Percentiles rank a stretch among this genome's conserved stretches.
These are phyloP conservation scores for Salix caprea DNA, from an alignment of 345 rosid genomes.

Conservation along the genomic window DNA sequence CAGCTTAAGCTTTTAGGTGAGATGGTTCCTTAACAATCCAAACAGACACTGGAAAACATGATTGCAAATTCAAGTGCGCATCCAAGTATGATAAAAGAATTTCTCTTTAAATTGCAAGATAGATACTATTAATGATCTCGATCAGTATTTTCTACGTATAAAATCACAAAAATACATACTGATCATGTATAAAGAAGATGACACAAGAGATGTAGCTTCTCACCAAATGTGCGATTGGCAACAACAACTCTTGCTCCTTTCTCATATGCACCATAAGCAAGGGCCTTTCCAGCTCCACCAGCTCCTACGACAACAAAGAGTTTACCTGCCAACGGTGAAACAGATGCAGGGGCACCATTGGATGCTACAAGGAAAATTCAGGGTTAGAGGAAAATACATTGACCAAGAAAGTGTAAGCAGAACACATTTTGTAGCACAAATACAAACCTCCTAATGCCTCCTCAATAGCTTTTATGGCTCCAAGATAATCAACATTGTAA, in stretches of 20 bases:
- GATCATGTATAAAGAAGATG: background rate
- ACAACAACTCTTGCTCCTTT: conserved; percentile 62
- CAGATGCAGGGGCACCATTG: conserved; percentile 26
- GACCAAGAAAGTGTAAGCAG: background rate
- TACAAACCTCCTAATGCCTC: conserved; percentile 49
- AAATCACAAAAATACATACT: background rate
- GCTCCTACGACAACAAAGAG: conserved; percentile 62
- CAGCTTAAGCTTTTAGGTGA: too few relatives aligned
- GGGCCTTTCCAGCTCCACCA: conserved; percentile 68
- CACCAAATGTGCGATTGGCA: conserved; percentile 54
- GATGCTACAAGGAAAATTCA: conserved; percentile 26
- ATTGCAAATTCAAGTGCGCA: background rate
- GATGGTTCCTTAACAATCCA: background rate
- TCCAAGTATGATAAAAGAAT: background rate
- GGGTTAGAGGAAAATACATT: background rate
- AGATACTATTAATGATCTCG: background rate
- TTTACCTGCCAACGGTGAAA: conserved; percentile 57
- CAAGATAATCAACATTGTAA: conserved; percentile 54
- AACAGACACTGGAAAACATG: background rate
- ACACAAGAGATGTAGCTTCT: conserved; percentile 4
- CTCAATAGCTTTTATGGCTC: conserved; percentile 58
- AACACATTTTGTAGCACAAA: background rate
- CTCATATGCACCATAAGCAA: conserved; percentile 55
- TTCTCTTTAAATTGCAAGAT: background rate
- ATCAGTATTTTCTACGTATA: background rate